Percentiles rank a stretch among this genome's conserved stretches.
Evolutionary conservation across 352 stramenopile genomes (phyloP).

Genomic region (Phytophthora uliginosa): DNA sequence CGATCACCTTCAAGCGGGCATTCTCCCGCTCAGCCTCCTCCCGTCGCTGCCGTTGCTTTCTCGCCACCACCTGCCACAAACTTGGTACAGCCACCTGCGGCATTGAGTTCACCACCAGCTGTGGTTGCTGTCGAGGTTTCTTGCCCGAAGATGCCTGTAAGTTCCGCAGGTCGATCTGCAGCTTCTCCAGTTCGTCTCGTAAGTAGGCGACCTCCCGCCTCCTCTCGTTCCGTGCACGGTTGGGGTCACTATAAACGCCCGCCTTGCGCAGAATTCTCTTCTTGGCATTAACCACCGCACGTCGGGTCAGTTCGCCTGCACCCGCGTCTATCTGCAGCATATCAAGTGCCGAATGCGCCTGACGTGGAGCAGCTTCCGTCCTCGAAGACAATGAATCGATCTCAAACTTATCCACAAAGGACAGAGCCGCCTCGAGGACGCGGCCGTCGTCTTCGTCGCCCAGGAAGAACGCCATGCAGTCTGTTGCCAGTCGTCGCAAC

Average conservation of each 20-base stretch:
- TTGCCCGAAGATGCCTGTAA: constrained; percentile 10
- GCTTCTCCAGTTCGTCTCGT: constrained; percentile 39
- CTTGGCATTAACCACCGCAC: background rate
- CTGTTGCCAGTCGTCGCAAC: background rate
- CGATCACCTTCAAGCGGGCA: constrained; percentile 30
- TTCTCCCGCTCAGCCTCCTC: constrained; percentile 38
- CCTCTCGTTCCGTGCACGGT: constrained; percentile 38
- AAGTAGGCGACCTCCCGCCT: constrained; percentile 49
- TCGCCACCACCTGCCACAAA: constrained; percentile 36
- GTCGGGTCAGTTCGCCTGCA: background rate
- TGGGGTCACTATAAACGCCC: constrained; percentile 38
- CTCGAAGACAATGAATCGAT: background rate
- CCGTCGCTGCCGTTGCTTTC: constrained; percentile 20
- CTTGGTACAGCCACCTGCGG: constrained; percentile 8
- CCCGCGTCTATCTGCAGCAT: background rate
- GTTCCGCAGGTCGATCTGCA: constrained; percentile 38
- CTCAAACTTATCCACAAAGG: constrained; percentile 24
- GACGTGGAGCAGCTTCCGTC: background rate
- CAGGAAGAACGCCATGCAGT: constrained; percentile 10
- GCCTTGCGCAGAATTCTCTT: constrained; percentile 15
- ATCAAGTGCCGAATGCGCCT: too few species aligned
- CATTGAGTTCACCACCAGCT: background rate
- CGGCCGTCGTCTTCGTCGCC: constrained; percentile 13
- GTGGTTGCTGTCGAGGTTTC: background rate
- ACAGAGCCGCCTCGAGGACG: constrained; percentile 23